Evolutionary conservation across 345 rosid species (phyloP), one percentile per base, ranked within the genome.

Genomic region (Mercurialis annua): DNA sequence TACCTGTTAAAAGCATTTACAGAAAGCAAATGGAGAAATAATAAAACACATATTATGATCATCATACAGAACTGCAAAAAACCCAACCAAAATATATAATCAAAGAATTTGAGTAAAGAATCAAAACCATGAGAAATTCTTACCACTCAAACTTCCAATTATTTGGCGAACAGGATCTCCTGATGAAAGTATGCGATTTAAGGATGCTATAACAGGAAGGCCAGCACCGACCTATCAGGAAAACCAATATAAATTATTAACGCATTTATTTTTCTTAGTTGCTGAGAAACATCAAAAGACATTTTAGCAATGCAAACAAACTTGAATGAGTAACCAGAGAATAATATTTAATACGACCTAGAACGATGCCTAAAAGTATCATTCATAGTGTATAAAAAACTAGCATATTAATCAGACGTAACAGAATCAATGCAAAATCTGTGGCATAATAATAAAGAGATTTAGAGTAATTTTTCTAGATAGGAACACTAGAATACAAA

Each of bases 61-160:
- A 20, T 55, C 58, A 50, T 42, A 49, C 18, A 64, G 23, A 60
- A 71, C 33, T 20, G 62, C 30, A 77, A 29, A 61, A 43, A 52
- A 7, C 34, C 34, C 20, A 47, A 2, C 21, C 38, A 5, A 30
- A 30, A 67, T 33, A 59, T 12, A 57, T 15, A 38, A 44, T 6
- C 43, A 3, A 68, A 43, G 49, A 62, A 47, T 34, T 9, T 59
- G 6, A 52, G 1, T 33, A 36, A 17, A 67, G 63, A 72, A 65
- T 57, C 16, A 75, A 34, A 68, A 48, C 33, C 71, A 24, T 17
- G 43, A 68, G 29, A 36, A 64, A 21, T 67, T 20, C 30, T 64
- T 86, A 88, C 97, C 96, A 59, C 98, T 89, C 82, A 93, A 81
- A 87, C 91, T 89, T 68, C 97, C 96, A 66, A 89, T 74, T 50